These are phyloP conservation scores for Phyllachora maydis DNA, from an alignment of 2,329 filamentous ascomycete genomes.

Conservation along the genomic window DNA sequence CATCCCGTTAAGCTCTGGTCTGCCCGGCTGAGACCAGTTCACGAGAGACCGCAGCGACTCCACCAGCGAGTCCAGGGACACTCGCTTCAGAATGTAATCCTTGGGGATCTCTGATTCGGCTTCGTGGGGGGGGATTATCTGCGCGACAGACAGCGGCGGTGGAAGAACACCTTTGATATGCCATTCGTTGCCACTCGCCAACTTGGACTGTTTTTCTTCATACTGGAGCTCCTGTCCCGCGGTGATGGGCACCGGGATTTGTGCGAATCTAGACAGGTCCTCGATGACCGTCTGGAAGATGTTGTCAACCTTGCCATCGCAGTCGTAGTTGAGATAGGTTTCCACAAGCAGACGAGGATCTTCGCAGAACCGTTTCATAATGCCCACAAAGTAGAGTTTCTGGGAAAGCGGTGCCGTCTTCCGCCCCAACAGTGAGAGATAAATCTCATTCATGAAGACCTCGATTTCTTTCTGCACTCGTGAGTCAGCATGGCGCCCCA, in stretches of 20 bases:
- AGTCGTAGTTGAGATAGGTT: constrained; percentile 95
- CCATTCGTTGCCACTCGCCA: constrained; percentile 54
- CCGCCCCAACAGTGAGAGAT: constrained; percentile 77
- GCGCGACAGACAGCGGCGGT: constrained; percentile 64
- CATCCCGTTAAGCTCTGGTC: constrained; percentile 38
- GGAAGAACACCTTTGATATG: constrained; percentile 70
- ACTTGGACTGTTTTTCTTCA: constrained; percentile 54
- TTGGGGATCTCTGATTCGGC: constrained; percentile 54
- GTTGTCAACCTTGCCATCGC: constrained; percentile 86
- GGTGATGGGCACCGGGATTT: constrained; percentile 54
- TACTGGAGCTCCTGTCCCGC: constrained; percentile 68
- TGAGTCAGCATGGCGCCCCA: constrained; percentile 1
- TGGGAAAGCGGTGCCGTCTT: constrained; percentile 72
- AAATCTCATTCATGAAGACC: constrained; percentile 95
- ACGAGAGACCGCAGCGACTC: constrained; percentile 78
- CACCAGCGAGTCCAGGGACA: constrained; percentile 73
- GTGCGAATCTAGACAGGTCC: constrained; percentile 75
- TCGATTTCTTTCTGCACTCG: constrained; percentile 77
- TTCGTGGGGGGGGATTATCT: constrained; percentile 40
- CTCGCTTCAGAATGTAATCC: constrained; percentile 80
- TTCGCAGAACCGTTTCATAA: constrained; percentile 64
- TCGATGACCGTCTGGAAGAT: constrained; percentile 93
- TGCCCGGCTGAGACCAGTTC: constrained; percentile 58
- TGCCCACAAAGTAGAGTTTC: constrained; percentile 76
- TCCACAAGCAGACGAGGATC: constrained; percentile 84